Evolutionary conservation across 2,329 filamentous ascomycete species (phyloP), one percentile per base, ranked within the genome.

Genomic region (Orbilia javanica): DNA sequence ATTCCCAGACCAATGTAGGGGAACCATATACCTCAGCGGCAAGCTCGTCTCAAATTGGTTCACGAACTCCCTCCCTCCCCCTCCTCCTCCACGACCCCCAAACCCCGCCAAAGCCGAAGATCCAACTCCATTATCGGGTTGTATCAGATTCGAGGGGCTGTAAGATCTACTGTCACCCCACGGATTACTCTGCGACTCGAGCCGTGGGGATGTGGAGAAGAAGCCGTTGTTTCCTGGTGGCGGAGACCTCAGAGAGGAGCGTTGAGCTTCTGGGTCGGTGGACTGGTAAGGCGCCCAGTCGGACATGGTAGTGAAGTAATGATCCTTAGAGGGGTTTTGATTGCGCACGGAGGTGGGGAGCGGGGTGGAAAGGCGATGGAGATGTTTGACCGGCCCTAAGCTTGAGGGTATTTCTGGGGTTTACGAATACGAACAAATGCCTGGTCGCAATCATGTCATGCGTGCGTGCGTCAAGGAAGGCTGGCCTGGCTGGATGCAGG

Each of bases 241-340:
- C 44, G 74, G 74, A 18, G 74, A 78, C 29, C 74, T 68, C 44
- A 78, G 62, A 34, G 50, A 42, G 13, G 74, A 78, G 82, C 95
- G 93, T 81, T 90, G 89, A 81, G 91, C 88, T 86, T 98, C 94
- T 8, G 96, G 96, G 15, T 92, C 92, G 60, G 92, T 92, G 84
- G 95, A 95, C 86, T 98, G 96, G 86, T 98, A 99, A 42, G 96
- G 96, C 53, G 96, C 96, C 84, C 98, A 99, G 86, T 97, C 93
- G 64, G 74, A 72, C 74, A 78, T 78, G 55, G 39, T 71, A 29
- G n/a, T 87, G 87, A 20, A 25, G 22, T 22, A 36, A 55, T 48
- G 31, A 8, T 57, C 27, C 39, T 10, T 20, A 60, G 42, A 36
- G 48, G 27, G 15, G 34, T 22, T 22, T 22, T 7, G 64, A 57